Base-by-base conservation (phyloP, 495 filamentous ascomycete genomes). In the Lophium mytilinum region DNA sequence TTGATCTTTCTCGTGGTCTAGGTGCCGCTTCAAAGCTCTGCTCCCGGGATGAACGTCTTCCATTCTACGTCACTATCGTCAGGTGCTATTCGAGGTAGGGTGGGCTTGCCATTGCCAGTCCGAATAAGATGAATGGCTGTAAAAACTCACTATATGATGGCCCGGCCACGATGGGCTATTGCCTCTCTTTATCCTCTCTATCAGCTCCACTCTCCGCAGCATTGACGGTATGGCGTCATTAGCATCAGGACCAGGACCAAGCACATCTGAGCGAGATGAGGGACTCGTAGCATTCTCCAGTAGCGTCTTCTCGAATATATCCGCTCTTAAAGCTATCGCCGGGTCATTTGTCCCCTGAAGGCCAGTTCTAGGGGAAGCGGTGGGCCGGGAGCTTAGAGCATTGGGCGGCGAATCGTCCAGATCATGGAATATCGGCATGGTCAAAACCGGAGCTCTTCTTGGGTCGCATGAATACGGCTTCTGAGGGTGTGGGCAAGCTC, bases 141-240 rank as follows among this genome's bases (percentile, higher is more conserved):
- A n/a, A n/a, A 2, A 41, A 76, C 81, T 67, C 76, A 90, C 87
- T 75, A 80, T 75, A 62, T 75, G 74, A 68, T 79, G 79, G 37
- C 82, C 80, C 24, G 80, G 73, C 89, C 90, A 94, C 15, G 83
- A 83, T 48, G 86, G 85, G 54, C 80, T 86, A 69, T 91, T 83
- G 37, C 83, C 81, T 71, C 78, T 80, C 74, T 96, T 97, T 60
- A 96, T 78, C 58, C 85, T 78, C 70, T 89, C 82, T 57, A 96
- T 96, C 58, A 95, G 77, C 70, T 90, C 84, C 49, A 81, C 83
- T 58, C 92, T 80, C 50, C 64, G 62, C 19, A 64, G 42, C 49
- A 46, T 39, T 34, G 50, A 43, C 18, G 48, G 62, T 54, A 46
- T 64, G n/a, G 55, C 56, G 43, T 56, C 53, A 21, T 52, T 40